Evolutionary conservation across 163 green algal genomes (phyloP), one percentile per base, ranked within the genome.

Genomic region (Coccomyxa subellipsoidea): DNA sequence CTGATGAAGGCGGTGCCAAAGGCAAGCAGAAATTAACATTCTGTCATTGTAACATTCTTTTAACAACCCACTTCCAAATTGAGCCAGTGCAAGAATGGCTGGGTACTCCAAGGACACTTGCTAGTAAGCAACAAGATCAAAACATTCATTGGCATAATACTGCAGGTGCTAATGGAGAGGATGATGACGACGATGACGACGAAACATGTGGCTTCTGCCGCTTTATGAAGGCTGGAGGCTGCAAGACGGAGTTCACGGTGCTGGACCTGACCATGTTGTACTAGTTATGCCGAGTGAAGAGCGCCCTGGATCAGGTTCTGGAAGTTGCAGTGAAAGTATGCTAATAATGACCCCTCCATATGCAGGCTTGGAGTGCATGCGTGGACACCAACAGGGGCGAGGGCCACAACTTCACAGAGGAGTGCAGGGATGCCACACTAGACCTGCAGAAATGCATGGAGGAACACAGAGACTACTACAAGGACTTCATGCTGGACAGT

Each of bases 151-250:
- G n/a, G n/a, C 47, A 59, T 27, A 59, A 27, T 12, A 7, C 23
- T 7, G 1, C 69, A 34, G 69, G 2, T 75, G 69, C 5, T 23
- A n/a, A 53, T 53, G 71, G 29, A 36, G 39, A 47, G 29, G 38
- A 76, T 69, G 80, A 80, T 15, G 90, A 94, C 4, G 91, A 92
- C 10, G 92, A 94, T 15, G 88, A 91, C 0, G 87, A 95, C 15
- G 90, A 94, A 80, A 90, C 81, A 0, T 95, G 92, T 85, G 92
- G 92, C n/a, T 95, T 95, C 76, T 95, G 92, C 82, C 90, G 88
- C 32, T 95, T 93, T 85, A 95, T 95, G 92, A 94, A 94, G 59
- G 92, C 84, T 35, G 92, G 92, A 23, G 88, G 88, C 69, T 95
- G 92, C 80, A 90, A 90, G 34, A 39, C 86, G 6, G 87, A 85